Evolutionary conservation across 495 filamentous ascomycete genomes (phyloP), one percentile per base, ranked within the genome.

Genomic region (Hypoxylon lienhwacheense): DNA sequence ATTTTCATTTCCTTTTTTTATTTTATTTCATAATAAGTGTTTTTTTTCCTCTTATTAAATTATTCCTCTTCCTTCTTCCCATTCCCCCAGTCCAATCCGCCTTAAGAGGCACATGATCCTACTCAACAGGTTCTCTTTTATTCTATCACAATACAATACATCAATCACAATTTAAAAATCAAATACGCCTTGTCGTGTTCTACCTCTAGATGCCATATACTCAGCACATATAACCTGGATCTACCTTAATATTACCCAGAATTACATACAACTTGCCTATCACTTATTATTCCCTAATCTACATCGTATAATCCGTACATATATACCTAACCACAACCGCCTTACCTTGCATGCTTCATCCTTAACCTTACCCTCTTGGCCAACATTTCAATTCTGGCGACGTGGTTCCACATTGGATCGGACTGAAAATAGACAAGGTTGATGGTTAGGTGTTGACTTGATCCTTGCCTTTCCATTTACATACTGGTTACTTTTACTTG

Each of bases 351-450:
- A 43, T 26, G 15, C 8, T 55, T 43, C 7, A n/a, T 31, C 12
- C 8, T 55, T 43, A 55, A 47, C 52, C 35, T 47, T 53, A 44
- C 41, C 16, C 20, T 19, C 29, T 34, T 42, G 17, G 12, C 19
- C 36, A 51, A 41, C 26, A 44, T 53, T 54, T 55, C 43, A 47
- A 51, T 45, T 40, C 51, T 40, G 31, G 40, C 46, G 15, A 45
- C 47, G 53, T 45, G 45, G 32, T 47, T 47, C 39, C 47, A 51
- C 47, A 41, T 47, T 47, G 22, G 25, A 51, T 50, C 54, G 33
- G 43, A 42, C 37, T 21, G 26, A 17, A 44, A 59, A 53, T 35
- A 48, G 55, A 59, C 55, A 59, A 53, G 55, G 48, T 53, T 53
- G 24, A 46, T 57, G 35, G 19, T 53, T 47, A 53, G n/a, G n/a